Conservation (phyloP, 2,329 filamentous ascomycete genomes). For the Aspergillus sp. region DNA sequence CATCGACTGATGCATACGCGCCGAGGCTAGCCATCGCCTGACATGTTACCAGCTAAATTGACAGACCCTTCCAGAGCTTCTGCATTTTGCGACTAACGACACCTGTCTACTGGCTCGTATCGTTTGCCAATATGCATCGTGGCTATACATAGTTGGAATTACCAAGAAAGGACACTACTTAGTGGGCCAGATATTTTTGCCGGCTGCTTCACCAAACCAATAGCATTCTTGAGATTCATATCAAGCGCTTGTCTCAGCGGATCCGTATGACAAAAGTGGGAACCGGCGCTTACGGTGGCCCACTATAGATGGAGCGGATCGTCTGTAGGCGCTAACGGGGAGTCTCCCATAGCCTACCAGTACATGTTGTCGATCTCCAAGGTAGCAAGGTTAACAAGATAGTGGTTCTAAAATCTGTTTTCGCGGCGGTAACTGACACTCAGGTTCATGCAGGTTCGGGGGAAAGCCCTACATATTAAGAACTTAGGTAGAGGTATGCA, state of each 20-base stretch:
- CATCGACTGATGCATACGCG: not conserved
- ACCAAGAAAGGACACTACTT: not conserved
- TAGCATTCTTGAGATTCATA: not conserved
- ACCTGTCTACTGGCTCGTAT: no score
- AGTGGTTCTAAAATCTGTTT: not conserved
- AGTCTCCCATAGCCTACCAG: not conserved
- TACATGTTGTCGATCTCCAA: not conserved
- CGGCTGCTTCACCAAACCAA: not conserved
- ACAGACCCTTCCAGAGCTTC: not conserved
- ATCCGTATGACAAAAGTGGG: not conserved
- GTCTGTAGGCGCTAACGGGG: not conserved
- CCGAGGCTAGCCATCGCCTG: not conserved
- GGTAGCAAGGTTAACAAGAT: not conserved
- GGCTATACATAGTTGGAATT: not conserved
- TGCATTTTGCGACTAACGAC: not conserved
- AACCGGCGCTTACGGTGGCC: not conserved
- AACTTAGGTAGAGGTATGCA: no score
- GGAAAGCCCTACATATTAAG: no score
- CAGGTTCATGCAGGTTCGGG: not conserved
- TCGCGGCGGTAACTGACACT: not conserved
- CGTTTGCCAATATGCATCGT: not conserved
- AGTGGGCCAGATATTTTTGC: not conserved
- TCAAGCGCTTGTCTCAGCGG: not conserved
- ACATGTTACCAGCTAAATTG: not conserved
- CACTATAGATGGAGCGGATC: not conserved